These are phyloP conservation scores for Silene vulgaris DNA, from an alignment of 179 eudicot species.

Conservation along the genomic window DNA sequence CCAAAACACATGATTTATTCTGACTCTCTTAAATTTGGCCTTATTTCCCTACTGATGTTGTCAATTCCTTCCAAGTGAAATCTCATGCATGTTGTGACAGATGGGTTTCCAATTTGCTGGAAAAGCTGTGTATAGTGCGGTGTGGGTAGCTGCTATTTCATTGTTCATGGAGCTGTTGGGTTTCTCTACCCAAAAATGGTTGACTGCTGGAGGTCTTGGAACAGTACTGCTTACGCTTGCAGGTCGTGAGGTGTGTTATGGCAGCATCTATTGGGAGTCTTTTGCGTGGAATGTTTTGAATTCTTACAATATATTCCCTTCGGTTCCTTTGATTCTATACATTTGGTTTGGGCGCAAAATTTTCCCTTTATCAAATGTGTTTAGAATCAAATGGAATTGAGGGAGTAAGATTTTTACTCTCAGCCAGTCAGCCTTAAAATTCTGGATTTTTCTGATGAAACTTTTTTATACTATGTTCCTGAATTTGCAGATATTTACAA, in stretches of 20 bases:
- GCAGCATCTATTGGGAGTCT: neutral
- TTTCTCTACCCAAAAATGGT: conserved; percentile 86
- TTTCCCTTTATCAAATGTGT: no score
- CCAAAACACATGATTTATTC: neutral
- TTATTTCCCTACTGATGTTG: conserved; percentile 14
- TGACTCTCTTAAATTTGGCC: conserved; percentile 5
- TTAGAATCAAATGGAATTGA: no score
- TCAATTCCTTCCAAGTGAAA: conserved; percentile 7
- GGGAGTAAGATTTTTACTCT: neutral
- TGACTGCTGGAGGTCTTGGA: conserved; percentile 98
- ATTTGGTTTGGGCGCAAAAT: no score
- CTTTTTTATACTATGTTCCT: neutral
- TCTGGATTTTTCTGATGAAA: conserved; percentile 12
- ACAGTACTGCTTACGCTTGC: conserved; percentile 92
- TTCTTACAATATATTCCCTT: neutral
- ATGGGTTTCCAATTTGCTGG: conserved; percentile 97
- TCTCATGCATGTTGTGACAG: conserved; percentile 36
- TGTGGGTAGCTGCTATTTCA: conserved; percentile 92
- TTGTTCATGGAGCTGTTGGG: conserved; percentile 94
- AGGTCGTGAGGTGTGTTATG: conserved; percentile 79
- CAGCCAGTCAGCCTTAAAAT: neutral
- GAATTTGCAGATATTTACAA: conserved; percentile 71
- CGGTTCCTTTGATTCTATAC: no score
- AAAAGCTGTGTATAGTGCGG: conserved; percentile 82
- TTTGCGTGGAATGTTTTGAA: neutral